These are phyloP conservation scores for Verticillium tricorpus DNA, from an alignment of 2,329 filamentous ascomycete species.

Conservation along the genomic window DNA sequence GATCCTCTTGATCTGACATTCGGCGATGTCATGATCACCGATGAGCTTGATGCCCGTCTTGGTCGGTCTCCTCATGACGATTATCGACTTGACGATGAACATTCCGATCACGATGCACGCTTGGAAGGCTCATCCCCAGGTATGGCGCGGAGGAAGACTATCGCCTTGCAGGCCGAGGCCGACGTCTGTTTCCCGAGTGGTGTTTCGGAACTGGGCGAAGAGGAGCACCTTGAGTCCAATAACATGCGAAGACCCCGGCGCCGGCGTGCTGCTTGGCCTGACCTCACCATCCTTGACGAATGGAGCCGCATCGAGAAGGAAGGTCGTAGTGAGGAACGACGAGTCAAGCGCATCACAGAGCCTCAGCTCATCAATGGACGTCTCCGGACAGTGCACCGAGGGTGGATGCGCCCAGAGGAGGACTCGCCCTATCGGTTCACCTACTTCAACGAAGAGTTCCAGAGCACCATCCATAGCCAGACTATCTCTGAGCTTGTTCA, in stretches of 20 bases:
- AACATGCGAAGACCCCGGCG: conserved; percentile 23
- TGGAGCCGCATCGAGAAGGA: conserved; percentile 92
- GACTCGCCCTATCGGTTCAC: conserved; percentile 93
- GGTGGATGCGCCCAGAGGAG: conserved; percentile 84
- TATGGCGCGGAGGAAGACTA: conserved; percentile 43
- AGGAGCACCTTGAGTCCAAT: conserved; percentile 43
- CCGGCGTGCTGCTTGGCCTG: conserved; percentile 76
- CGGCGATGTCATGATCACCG: conserved; percentile 67
- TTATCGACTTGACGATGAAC: conserved; percentile 23
- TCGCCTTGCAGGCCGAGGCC: conserved; percentile 64
- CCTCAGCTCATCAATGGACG: conserved; percentile 89
- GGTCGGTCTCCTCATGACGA: conserved; percentile 22
- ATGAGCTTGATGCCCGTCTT: conserved; percentile 48
- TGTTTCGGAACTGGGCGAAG: conserved; percentile 76
- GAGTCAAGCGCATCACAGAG: conserved; percentile 89
- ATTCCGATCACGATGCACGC: conserved; percentile 21
- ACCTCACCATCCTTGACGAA: conserved; percentile 76
- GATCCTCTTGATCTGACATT: conserved; percentile 53
- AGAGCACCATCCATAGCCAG: conserved; percentile 92
- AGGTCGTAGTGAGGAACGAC: conserved; percentile 72
- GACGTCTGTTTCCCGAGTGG: conserved; percentile 90
- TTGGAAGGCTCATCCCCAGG: conserved; percentile 18
- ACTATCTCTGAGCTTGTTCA: conserved; percentile 91
- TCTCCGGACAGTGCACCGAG: conserved; percentile 71
- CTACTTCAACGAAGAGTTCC: conserved; percentile 97